Conservation (phyloP, 2,329 filamentous ascomycete genomes). For the Fusarium poae region DNA sequence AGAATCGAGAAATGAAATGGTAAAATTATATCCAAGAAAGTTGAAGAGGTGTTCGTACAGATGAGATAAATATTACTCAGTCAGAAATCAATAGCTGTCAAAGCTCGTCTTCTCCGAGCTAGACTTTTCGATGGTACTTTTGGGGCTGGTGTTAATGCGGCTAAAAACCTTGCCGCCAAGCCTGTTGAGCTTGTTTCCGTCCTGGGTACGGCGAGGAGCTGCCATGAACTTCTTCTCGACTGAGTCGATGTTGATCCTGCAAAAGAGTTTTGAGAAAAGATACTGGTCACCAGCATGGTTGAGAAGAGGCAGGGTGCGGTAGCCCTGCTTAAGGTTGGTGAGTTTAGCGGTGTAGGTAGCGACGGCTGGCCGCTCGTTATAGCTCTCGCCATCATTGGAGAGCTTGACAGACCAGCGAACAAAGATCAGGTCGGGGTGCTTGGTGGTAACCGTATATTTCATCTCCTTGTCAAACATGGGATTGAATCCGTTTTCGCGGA, state of each 20-base stretch:
- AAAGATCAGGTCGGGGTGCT: constrained; percentile 93
- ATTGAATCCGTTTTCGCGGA: constrained; percentile 92
- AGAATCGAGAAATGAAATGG: constrained; percentile 37
- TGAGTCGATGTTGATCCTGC: constrained; percentile 78
- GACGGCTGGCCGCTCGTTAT: constrained; percentile 72
- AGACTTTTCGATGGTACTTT: constrained; percentile 66
- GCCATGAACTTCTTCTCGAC: constrained; percentile 70
- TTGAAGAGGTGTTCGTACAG: constrained; percentile 40
- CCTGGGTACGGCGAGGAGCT: constrained; percentile 56
- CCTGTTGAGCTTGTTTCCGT: constrained; percentile 67
- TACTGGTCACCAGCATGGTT: constrained; percentile 93
- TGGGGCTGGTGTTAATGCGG: constrained; percentile 64
- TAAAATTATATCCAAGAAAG: constrained; percentile 47
- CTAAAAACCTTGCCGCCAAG: constrained; percentile 70
- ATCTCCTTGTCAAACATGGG: constrained; percentile 86
- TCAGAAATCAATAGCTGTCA: constrained; percentile 54
- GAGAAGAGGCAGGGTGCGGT: constrained; percentile 89
- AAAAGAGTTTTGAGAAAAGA: constrained; percentile 94
- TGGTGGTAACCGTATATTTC: constrained; percentile 87
- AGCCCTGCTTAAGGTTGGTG: constrained; percentile 88
- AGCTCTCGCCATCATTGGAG: constrained; percentile 79
- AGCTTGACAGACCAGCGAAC: constrained; percentile 94
- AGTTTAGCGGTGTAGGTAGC: constrained; percentile 95
- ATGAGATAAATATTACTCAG: constrained; percentile 30
- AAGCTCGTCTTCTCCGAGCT: constrained; percentile 64